These are phyloP conservation scores for Voacanga thouarsii DNA, from an alignment of 257 asterid genomes.

Conservation along the genomic window DNA sequence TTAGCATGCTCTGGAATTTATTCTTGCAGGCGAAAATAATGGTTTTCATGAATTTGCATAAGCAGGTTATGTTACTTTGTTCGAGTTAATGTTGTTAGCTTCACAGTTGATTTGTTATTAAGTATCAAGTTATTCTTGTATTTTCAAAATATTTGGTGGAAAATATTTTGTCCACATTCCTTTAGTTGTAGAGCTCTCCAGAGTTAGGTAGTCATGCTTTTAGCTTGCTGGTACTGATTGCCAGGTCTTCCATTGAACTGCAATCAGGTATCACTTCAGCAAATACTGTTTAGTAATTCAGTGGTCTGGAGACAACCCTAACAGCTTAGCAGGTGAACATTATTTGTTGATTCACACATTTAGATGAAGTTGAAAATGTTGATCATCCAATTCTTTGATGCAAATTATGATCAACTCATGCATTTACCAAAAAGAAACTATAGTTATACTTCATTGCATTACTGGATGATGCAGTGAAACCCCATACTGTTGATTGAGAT, in stretches of 20 bases:
- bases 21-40: too few relatives aligned
- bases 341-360: slow-evolving; percentile 1
- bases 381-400: neutral
- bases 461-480: neutral
- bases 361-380: neutral
- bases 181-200: neutral
- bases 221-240: neutral
- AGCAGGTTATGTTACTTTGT: too few relatives aligned
- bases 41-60: too few relatives aligned
- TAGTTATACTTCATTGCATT: neutral
- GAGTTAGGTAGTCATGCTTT: neutral
- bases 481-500: neutral
- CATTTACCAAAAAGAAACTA: neutral
- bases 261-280: slow-evolving; percentile 65
- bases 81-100: too few relatives aligned
- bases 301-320: slow-evolving; percentile 95
- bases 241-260: slow-evolving; percentile 21
- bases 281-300: slow-evolving; percentile 60
- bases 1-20: too few relatives aligned
- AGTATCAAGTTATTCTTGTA: too few relatives aligned
- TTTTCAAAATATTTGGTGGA: too few relatives aligned
- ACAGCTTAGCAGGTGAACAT: slow-evolving; percentile 75
- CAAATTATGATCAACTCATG: neutral
- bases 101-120: too few relatives aligned
- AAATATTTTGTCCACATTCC: neutral